phyloP scores from a whole-genome alignment of 1,284 basidiomycete genomes.

The Rhodofomes roseus region DNA sequence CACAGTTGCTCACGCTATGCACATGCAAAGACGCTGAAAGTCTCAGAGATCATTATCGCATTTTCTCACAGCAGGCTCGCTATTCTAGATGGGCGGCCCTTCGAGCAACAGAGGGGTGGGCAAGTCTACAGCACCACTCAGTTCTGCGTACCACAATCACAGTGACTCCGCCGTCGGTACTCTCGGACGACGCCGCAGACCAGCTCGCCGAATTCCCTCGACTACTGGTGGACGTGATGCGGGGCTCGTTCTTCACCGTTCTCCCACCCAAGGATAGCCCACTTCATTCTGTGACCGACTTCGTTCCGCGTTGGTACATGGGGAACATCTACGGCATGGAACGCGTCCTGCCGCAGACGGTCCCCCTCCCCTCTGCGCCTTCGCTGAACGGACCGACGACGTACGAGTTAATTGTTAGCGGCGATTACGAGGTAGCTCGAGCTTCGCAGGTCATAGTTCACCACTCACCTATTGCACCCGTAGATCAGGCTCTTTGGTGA shows the following conservation, averaged over 20 bases:
- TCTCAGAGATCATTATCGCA: background rate
- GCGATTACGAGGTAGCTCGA: slow-evolving; percentile 66
- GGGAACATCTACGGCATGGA: slow-evolving; percentile 73
- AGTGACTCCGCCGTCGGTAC: slow-evolving; percentile 42
- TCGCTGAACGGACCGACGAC: slow-evolving; percentile 37
- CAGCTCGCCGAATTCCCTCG: slow-evolving; percentile 24
- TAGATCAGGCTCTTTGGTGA: slow-evolving; percentile 81
- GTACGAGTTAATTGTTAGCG: slow-evolving; percentile 56
- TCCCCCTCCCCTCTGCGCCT: slow-evolving; percentile 47
- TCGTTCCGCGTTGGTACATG: slow-evolving; percentile 57
- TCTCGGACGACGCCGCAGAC: background rate
- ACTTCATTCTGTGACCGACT: slow-evolving; percentile 4
- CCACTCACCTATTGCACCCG: background rate
- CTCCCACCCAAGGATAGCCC: slow-evolving; percentile 36
- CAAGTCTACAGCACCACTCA: slow-evolving; percentile 70
- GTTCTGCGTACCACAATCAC: slow-evolving; percentile 61
- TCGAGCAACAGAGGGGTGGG: slow-evolving; percentile 77
- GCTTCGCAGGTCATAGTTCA: slow-evolving; percentile 1
- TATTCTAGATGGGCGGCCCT: slow-evolving; percentile 57
- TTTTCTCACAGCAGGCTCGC: background rate
- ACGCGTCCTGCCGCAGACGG: slow-evolving; percentile 42
- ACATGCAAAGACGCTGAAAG: background rate
- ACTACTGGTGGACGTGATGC: slow-evolving; percentile 44
- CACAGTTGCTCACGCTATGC: background rate
- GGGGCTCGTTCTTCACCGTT: slow-evolving; percentile 68